phyloP scores from a whole-genome alignment of 2,329 filamentous ascomycete species.

The Alternaria ethzedia region DNA sequence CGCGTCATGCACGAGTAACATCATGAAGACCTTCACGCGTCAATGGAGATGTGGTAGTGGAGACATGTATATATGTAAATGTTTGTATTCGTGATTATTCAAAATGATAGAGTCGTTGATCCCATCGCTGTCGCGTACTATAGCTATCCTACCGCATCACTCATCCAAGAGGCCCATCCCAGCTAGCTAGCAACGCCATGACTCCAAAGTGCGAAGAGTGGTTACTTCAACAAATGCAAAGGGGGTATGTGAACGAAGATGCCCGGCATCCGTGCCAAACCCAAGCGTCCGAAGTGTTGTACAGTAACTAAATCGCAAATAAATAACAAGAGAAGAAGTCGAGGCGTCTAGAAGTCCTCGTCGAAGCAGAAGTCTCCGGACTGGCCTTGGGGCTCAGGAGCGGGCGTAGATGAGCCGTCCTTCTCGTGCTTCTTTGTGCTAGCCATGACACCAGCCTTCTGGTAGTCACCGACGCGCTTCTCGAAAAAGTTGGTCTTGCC shows the following conservation, averaged over 20 bases:
- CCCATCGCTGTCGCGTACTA: slow-evolving; percentile 10
- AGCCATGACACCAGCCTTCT: slow-evolving; percentile 98
- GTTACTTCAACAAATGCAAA: slow-evolving; percentile 43
- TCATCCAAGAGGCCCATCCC: slow-evolving; percentile 14
- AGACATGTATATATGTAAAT: slow-evolving; percentile 1
- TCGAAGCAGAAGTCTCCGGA: slow-evolving; percentile 88
- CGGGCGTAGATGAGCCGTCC: slow-evolving; percentile 51
- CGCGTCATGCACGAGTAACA: neutral
- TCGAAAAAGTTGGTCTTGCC: slow-evolving; percentile 99
- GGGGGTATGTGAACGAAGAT: slow-evolving; percentile 33
- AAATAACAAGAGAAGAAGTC: slow-evolving; percentile 22
- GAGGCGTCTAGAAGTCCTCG: slow-evolving; percentile 82
- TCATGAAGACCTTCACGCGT: neutral
- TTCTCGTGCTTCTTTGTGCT: slow-evolving; percentile 76
- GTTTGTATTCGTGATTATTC: slow-evolving; percentile 26
- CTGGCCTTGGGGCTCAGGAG: slow-evolving; percentile 52
- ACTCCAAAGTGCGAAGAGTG: slow-evolving; percentile 29
- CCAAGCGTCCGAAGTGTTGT: slow-evolving; percentile 24
- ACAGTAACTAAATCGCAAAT: slow-evolving; percentile 29
- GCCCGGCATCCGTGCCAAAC: slow-evolving; percentile 29
- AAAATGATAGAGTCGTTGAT: slow-evolving; percentile 18
- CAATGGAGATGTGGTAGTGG: too few relatives aligned
- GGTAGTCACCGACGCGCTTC: slow-evolving; percentile 99
- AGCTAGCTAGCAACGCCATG: slow-evolving; percentile 14
- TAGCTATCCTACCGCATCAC: slow-evolving; percentile 17